A percentile compares a stretch with the other conserved stretches of the same genome.
Conservation (phyloP, 225 moss, liverwort and hornwort genomes). For the Physcomitrellopsis africana region DNA sequence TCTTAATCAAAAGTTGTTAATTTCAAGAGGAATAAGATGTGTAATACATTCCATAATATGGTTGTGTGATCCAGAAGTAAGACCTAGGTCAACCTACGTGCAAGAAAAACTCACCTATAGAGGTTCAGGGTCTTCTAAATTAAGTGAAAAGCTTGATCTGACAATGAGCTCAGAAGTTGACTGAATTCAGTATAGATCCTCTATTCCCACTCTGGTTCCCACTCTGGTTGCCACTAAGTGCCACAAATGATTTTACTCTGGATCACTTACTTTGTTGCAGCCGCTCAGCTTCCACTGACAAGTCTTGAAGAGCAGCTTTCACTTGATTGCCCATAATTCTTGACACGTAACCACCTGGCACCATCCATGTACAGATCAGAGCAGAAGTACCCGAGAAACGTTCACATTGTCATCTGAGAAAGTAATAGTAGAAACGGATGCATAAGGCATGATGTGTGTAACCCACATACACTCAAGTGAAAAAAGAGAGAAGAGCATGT, state of each 20-base stretch:
- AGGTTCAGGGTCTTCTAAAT: slow-evolving; percentile 5
- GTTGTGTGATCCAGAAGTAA: background rate
- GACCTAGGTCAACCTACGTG: background rate
- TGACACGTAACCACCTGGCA: slow-evolving; percentile 54
- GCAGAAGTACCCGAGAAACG: slow-evolving; percentile 13
- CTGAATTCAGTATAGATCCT: background rate
- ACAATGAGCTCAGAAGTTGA: slow-evolving; percentile 1
- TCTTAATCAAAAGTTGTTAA: no score
- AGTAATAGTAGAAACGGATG: background rate
- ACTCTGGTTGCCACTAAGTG: background rate
- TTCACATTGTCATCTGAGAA: slow-evolving; percentile 5
- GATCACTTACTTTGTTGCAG: slow-evolving; percentile 35
- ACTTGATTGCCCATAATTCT: slow-evolving; percentile 84
- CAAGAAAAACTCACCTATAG: slow-evolving; percentile 19
- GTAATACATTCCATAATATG: background rate
- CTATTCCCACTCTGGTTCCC: slow-evolving; percentile 6
- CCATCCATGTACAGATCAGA: slow-evolving; percentile 30
- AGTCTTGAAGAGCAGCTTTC: slow-evolving; percentile 64
- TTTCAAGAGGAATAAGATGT: no score
- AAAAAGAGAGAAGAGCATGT: slow-evolving; percentile 4
- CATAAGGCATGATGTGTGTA: slow-evolving; percentile 8
- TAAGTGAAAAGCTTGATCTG: slow-evolving; percentile 20
- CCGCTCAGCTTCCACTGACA: slow-evolving; percentile 67
- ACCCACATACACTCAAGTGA: slow-evolving; percentile 19
- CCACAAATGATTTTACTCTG: slow-evolving; percentile 1